A percentile compares a stretch with the other conserved stretches of the same genome.
Conservation (phyloP, 495 filamentous ascomycete genomes). For the Neurospora sublineolata region DNA sequence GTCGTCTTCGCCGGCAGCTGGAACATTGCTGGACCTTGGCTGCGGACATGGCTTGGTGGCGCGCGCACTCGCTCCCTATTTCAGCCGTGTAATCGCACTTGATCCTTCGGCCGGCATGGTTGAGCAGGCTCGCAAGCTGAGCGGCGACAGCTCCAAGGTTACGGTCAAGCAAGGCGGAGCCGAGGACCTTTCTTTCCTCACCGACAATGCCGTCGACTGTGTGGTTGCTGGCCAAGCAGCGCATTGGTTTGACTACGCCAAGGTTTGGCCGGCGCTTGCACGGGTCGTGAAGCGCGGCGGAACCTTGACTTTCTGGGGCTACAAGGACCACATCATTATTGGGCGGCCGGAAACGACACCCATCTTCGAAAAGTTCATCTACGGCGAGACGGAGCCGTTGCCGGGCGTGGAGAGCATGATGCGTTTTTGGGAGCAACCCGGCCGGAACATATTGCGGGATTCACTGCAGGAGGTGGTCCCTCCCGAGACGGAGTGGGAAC, state of each 20-base stretch:
- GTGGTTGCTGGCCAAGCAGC: constrained; percentile 50
- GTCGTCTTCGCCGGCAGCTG: constrained; percentile 6
- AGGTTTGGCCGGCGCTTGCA: constrained; percentile 43
- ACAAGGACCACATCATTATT: constrained; percentile 47
- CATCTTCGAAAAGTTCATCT: constrained; percentile 36
- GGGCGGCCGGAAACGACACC: constrained; percentile 36
- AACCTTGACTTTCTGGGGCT: constrained; percentile 51
- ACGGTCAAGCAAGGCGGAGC: constrained; percentile 34
- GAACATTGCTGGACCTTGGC: constrained; percentile 46
- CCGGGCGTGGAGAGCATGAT: constrained; percentile 39
- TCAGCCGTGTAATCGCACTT: constrained; percentile 38
- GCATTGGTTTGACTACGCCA: constrained; percentile 51
- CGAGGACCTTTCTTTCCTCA: constrained; percentile 39
- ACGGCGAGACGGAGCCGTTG: constrained; percentile 31
- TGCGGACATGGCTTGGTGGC: constrained; percentile 49
- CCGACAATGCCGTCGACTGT: constrained; percentile 40
- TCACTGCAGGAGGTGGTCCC: constrained; percentile 38
- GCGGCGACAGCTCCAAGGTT: constrained; percentile 31
- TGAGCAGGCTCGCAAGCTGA: constrained; percentile 37
- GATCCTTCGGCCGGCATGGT: constrained; percentile 53
- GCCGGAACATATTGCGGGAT: constrained; percentile 40
- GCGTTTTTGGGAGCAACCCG: constrained; percentile 49
- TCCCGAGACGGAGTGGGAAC: constrained; percentile 37
- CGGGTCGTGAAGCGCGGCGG: constrained; percentile 42
- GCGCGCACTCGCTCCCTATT: constrained; percentile 38